Conservation (phyloP, 2,329 filamentous ascomycete genomes). For the Venturia aucupariae region DNA sequence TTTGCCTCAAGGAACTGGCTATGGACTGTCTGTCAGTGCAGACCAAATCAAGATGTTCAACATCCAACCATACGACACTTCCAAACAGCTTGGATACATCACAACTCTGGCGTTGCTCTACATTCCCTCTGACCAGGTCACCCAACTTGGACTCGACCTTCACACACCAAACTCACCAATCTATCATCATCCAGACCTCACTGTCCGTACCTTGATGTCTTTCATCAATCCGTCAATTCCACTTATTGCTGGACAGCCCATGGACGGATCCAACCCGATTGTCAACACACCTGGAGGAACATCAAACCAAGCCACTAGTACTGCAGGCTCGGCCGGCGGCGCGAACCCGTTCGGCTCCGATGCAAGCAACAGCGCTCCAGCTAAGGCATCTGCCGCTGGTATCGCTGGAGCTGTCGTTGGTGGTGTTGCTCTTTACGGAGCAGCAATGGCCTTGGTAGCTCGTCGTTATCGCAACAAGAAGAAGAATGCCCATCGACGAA, state of each 20-base stretch:
- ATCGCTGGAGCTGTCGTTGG: constrained; percentile 70
- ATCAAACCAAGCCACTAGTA: constrained; percentile 14
- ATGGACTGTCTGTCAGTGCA: constrained; percentile 45
- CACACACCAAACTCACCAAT: constrained; percentile 61
- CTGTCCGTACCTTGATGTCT: constrained; percentile 63
- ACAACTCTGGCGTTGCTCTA: constrained; percentile 61
- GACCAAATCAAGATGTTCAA: constrained; percentile 55
- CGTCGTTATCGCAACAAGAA: constrained; percentile 75
- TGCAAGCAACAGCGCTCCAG: constrained; percentile 43
- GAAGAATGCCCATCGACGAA: constrained; percentile 62
- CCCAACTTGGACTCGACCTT: constrained; percentile 58
- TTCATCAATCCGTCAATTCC: constrained; percentile 81
- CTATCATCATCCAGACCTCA: constrained; percentile 59
- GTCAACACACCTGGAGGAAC: constrained; percentile 33
- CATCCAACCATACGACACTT: constrained; percentile 69
- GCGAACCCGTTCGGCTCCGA: constrained; percentile 43
- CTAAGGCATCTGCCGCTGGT: constrained; percentile 54
- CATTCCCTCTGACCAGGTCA: constrained; percentile 35
- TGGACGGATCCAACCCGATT: constrained; percentile 29
- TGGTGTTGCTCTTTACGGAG: constrained; percentile 79
- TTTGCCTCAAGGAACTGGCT: constrained; percentile 61
- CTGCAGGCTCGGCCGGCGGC: constrained; percentile 26
- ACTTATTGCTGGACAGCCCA: constrained; percentile 45
- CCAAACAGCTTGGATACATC: constrained; percentile 59
- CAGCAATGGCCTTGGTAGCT: constrained; percentile 88